Conservation (phyloP, 2,329 filamentous ascomycete genomes). For the Cladophialophora immunda region DNA sequence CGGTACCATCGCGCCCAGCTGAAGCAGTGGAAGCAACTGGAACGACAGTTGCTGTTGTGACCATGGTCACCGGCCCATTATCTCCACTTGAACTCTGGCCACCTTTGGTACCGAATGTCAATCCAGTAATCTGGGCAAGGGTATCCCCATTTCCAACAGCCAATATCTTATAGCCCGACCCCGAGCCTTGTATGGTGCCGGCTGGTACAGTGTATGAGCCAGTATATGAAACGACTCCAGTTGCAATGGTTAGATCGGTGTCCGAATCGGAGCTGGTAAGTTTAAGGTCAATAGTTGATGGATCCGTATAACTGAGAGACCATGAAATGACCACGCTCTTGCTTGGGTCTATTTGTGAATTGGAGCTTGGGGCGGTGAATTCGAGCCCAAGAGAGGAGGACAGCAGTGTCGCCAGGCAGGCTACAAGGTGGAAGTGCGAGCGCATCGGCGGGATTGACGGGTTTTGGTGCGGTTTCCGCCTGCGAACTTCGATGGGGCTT, state of each 20-base stretch:
- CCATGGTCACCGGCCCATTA: slow-evolving; percentile 20
- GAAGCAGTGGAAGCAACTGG: not conserved
- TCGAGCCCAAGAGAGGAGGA: slow-evolving; percentile 22
- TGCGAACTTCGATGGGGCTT: not conserved
- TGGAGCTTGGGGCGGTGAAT: slow-evolving; percentile 31
- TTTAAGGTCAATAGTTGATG: slow-evolving; percentile 50
- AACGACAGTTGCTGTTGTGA: slow-evolving; percentile 13
- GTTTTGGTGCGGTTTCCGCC: not conserved
- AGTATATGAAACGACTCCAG: slow-evolving; percentile 23
- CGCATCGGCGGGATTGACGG: slow-evolving; percentile 5
- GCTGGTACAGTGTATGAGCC: slow-evolving; percentile 27
- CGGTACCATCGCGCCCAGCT: not conserved
- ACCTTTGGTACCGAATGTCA: slow-evolving; percentile 9
- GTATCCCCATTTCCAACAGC: slow-evolving; percentile 13
- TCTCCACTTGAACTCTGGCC: slow-evolving; percentile 16
- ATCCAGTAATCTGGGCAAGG: slow-evolving; percentile 20
- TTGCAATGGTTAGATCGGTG: slow-evolving; percentile 25
- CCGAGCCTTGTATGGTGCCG: slow-evolving; percentile 20
- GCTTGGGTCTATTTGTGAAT: slow-evolving; percentile 28
- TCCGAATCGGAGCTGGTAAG: slow-evolving; percentile 50
- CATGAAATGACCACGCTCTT: slow-evolving; percentile 38
- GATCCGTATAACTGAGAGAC: slow-evolving; percentile 46
- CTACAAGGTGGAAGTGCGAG: not conserved
- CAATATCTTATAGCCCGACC: slow-evolving; percentile 21
- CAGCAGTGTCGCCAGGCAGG: slow-evolving; percentile 18